Base-by-base conservation (phyloP, 2,329 filamentous ascomycete species). In the Colletotrichum chlorophyti region DNA sequence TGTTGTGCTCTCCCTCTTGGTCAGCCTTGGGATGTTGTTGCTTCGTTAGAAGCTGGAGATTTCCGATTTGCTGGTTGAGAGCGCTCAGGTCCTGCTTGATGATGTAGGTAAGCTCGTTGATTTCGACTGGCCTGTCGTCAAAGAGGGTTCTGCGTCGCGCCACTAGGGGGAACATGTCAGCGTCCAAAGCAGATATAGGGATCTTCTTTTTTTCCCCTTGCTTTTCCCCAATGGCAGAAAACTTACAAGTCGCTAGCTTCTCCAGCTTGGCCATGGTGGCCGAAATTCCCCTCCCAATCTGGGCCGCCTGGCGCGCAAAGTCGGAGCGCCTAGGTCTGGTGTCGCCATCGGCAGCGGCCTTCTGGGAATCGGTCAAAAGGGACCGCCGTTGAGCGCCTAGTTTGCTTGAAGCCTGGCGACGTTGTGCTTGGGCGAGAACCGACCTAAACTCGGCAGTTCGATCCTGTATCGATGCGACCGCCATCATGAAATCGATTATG, bases 111-210 rank as follows among this genome's bases (percentile, higher is more conserved):
- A 96, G 83, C 74, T 96, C 91, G 69, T 92, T 91, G 71, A 96
- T 95, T 76, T 99, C 95, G 53, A 97, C 91, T 0, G 95, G 93
- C 71, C 91, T 87, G 78, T 99, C 95, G 74, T 99, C 95, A 72
- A 99, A 99, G 38, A 99, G 87, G 9, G 95, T 97, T 76, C 97
- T 96, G 69, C 94, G 88, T 74, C 93, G 94, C n/a, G 95, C 95
- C 71, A 99, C 88, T 91, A 61, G 23, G 10, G 26, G n/a, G 26
- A 10, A 23, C 11, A n/a, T 17, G 46, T 59, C n/a, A 63, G 53
- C 14, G 38, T 32, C 34, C n/a, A n/a, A 34, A 37, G 9, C 27
- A n/a, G n/a, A n/a, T n/a, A n/a, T n/a, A n/a, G n/a, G n/a, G n/a
- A n/a, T n/a, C n/a, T n/a, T n/a, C n/a, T n/a, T n/a, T n/a, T n/a